phyloP scores from a whole-genome alignment of 2,329 filamentous ascomycete species.

The Verticillium zaregamsianum region DNA sequence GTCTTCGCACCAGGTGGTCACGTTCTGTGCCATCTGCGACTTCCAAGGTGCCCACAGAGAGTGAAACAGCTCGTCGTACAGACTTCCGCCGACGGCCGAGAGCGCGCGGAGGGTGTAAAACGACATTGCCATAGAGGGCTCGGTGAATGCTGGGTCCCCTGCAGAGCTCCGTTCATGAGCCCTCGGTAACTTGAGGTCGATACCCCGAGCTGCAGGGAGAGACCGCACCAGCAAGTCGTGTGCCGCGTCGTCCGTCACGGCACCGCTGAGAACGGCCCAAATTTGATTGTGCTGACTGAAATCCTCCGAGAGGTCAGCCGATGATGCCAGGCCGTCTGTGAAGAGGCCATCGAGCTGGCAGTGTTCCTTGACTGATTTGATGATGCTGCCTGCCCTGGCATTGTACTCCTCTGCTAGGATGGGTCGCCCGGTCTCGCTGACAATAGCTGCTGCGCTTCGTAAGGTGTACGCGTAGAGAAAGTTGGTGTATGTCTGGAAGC shows the following conservation, averaged over 20 bases:
- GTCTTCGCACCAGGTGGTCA: conserved; percentile 17
- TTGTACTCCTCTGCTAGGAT: conserved; percentile 25
- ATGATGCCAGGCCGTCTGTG: conserved; percentile 26
- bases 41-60: conserved; percentile 15
- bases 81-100: conserved; percentile 1
- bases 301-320: conserved; percentile 18
- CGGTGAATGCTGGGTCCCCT: neutral
- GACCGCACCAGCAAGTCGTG: conserved; percentile 11
- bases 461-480: conserved; percentile 35
- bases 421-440: conserved; percentile 25
- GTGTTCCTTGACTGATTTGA: conserved; percentile 20
- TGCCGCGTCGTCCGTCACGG: conserved; percentile 13
- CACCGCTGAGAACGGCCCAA: conserved; percentile 28
- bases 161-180: too few relatives aligned
- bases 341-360: conserved; percentile 30
- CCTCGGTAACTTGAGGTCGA: neutral
- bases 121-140: conserved; percentile 12
- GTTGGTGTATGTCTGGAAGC: conserved; percentile 17
- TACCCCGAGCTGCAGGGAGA: neutral
- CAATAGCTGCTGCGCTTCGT: conserved; percentile 23
- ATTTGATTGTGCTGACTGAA: conserved; percentile 32
- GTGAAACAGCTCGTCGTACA: conserved; percentile 13
- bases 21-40: conserved; percentile 6
- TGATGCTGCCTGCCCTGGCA: conserved; percentile 16
- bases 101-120: conserved; percentile 15